Evolutionary conservation across 2,329 filamentous ascomycete species (phyloP), one percentile per base, ranked within the genome.

Genomic region (Aureobasidium pullulans): DNA sequence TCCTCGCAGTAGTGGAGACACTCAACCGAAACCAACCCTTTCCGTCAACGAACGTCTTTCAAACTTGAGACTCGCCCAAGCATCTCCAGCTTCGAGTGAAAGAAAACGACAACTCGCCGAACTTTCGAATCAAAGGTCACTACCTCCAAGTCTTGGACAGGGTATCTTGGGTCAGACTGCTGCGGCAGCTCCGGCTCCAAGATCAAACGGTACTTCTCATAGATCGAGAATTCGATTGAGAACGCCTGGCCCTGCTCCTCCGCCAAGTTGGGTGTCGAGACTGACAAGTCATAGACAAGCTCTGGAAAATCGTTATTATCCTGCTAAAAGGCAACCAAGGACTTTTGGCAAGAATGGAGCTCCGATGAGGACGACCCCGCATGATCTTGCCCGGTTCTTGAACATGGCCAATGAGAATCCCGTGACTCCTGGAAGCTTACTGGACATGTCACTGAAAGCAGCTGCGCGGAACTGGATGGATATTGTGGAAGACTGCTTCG

Each of bases 401-500:
- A 58, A 61, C 6, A 47, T 69, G 49, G 49, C 62, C 37, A 64
- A 64, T 9, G 36, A 62, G 9, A 59, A 63, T 13, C 48, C 31
- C 8, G 53, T 60, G 31, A 19, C 23, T 19, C 62, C 66, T n/a
- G 63, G 66, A 37, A 81, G 77, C 56, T 70, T 87, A 7, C 63
- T 79, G 47, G 77, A 85, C 68, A 66, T 73, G 5, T 68, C 77
- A 15, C 66, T 86, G 39, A 82, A 79, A 64, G 73, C 75, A 0
- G 78, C 85, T 65, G 81, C 82, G 2, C 65, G 69, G 28, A 76
- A 83, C 28, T 87, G 83, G 83, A 68, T 75, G 9, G 77, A 78
- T 69, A 77, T 86, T 62, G 68, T 80, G 29, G 76, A 80, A 54
- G 83, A 84, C 63, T 82, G 85, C 64, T 77, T 80, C 59, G 71